A percentile compares a stretch with the other conserved stretches of the same genome.
phyloP scores from a whole-genome alignment of 441 rosid species.

The Adansonia grandidieri region DNA sequence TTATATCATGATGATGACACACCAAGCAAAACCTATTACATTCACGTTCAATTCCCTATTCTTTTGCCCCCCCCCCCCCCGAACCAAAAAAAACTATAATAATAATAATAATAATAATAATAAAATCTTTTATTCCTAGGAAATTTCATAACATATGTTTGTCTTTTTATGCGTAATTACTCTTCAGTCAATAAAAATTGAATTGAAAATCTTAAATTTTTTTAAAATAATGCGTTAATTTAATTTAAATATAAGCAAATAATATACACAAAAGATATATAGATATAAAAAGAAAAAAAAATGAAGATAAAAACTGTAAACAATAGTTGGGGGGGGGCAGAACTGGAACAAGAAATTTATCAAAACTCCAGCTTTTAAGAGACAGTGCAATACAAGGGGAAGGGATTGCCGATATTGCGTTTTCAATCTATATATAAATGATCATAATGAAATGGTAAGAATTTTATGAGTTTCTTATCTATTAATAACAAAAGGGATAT shows the following conservation, averaged over 20 bases:
- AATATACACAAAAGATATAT: too few species aligned
- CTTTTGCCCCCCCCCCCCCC: neutral
- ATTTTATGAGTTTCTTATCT: neutral
- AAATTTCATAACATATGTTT: neutral
- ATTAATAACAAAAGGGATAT: neutral
- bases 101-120: neutral
- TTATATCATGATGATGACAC: neutral
- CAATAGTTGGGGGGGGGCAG: neutral
- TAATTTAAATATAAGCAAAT: neutral
- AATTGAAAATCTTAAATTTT: neutral
- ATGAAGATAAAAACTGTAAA: neutral
- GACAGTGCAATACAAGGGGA: neutral
- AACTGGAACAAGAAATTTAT: neutral
- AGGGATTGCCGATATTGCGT: neutral
- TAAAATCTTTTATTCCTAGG: neutral
- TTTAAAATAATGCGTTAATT: neutral
- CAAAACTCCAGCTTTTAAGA: neutral
- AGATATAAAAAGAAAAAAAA: too few species aligned
- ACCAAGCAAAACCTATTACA: neutral
- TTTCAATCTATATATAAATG: neutral
- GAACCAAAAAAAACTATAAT: neutral
- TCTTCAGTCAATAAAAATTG: neutral
- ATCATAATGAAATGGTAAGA: constrained; percentile 3
- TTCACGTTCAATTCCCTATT: neutral
- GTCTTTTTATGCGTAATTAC: too few species aligned